A percentile compares a stretch with the other conserved stretches of the same genome.
Evolutionary conservation across 2,329 filamentous ascomycete genomes (phyloP).

Genomic region (Cladosporium phlei): DNA sequence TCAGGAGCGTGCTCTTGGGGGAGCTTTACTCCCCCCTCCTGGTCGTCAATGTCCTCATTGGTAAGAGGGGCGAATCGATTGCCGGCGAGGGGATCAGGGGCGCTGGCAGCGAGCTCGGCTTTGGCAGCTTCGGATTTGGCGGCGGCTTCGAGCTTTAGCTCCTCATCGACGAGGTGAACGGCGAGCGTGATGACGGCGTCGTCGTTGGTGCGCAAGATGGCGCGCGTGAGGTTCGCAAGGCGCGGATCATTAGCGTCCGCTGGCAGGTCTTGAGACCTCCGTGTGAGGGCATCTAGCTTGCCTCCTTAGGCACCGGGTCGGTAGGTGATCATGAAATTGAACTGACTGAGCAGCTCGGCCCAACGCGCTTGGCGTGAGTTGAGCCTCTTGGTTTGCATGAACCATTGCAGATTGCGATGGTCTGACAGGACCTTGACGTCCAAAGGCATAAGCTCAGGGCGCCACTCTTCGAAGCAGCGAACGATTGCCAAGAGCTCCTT

Average conservation of each 20-base stretch:
- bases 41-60: too few species aligned
- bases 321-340: conserved; percentile 28
- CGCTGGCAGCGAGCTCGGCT: too few species aligned
- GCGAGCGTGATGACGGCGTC: too few species aligned
- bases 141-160: too few species aligned
- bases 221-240: too few species aligned
- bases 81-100: too few species aligned
- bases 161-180: too few species aligned
- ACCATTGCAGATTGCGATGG: conserved; percentile 30
- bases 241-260: neutral
- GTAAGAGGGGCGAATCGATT: too few species aligned
- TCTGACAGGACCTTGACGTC: conserved; percentile 25
- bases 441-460: conserved; percentile 20
- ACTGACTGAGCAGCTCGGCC: conserved; percentile 22
- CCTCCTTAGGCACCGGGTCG: conserved; percentile 18
- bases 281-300: conserved; percentile 19
- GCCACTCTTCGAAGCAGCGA: conserved; percentile 24
- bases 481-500: conserved; percentile 36
- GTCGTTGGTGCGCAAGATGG: too few species aligned
- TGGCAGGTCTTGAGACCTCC: conserved; percentile 8
- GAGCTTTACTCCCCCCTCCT: too few species aligned
- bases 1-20: too few species aligned
- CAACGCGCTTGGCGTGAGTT: conserved; percentile 27
- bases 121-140: too few species aligned
- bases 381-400: conserved; percentile 29